Conservation (phyloP, 495 filamentous ascomycete species). For the Trichoderma gamsii region DNA sequence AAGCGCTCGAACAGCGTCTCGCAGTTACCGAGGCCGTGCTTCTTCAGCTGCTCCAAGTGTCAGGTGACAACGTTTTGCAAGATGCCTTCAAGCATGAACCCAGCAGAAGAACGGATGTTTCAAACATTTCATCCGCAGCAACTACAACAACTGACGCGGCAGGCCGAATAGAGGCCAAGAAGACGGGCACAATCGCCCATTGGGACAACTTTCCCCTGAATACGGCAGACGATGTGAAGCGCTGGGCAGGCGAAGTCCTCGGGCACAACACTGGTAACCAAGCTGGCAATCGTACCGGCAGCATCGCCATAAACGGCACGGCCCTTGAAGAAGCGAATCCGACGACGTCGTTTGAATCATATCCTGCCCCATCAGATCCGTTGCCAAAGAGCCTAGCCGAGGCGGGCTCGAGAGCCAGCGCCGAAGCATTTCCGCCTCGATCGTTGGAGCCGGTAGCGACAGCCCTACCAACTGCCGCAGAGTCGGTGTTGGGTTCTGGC, state of each 20-base stretch:
- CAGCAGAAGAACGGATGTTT: not conserved
- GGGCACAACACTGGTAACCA: not conserved
- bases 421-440: not conserved
- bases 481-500: not conserved
- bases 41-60: not conserved
- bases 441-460: not conserved
- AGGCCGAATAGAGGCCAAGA: slow-evolving; percentile 8
- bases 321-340: not conserved
- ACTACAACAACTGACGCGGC: slow-evolving; percentile 1
- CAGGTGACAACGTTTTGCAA: not conserved
- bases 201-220: slow-evolving; percentile 9
- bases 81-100: not conserved
- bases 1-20: slow-evolving; percentile 1
- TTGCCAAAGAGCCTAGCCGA: not conserved
- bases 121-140: not conserved
- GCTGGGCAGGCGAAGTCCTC: slow-evolving; percentile 9
- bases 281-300: not conserved
- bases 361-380: slow-evolving; percentile 1
- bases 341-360: not conserved
- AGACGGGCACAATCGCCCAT: slow-evolving; percentile 6
- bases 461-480: not conserved
- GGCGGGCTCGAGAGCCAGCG: not conserved
- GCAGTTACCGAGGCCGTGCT: slow-evolving; percentile 7
- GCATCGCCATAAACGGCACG: not conserved
- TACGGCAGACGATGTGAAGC: slow-evolving; percentile 9